Base-by-base conservation (phyloP, 1,284 basidiomycete genomes). In the Wallemia mellicola region DNA sequence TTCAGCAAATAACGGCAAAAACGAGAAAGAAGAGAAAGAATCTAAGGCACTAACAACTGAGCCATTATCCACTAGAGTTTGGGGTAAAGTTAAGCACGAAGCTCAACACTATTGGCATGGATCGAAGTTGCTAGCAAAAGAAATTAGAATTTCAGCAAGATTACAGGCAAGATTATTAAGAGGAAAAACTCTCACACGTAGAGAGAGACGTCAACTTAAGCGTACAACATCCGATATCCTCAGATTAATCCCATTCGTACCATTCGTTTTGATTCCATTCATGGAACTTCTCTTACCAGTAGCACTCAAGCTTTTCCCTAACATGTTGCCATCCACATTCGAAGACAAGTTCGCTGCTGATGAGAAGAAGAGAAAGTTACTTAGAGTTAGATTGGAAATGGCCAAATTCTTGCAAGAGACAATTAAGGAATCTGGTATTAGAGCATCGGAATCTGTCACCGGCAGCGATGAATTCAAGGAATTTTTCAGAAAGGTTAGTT, bases 331-430 rank as follows among this genome's bases (percentile, higher is more conserved):
- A 0, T 91, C 86, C 1, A 99, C 92, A 0, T 99, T 99, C 63
- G 89, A 96, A 70, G 91, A 95, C 74, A 92, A 95, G 71, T 94
- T 84, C 66, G 81, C 86, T 57, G 83, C 81, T 59, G 88, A 95
- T 68, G 92, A 98, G 72, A 98, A 99, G 72, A 80, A 94, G 66
- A 81, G 92, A 64, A 95, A 95, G 69, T 76, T 96, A 1, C 80
- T 98, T 58, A 83, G 91, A 65, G 86, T 95, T 24, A 78, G 92
- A 60, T 75, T 99, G 26, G 91, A 96, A 69, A 96, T 98, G 91
- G 94, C 94, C 65, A 98, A 99, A 68, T 99, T 98, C 76, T 74
- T 99, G 57, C 92, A 96, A 68, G 94, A 96, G 70, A 96, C 94
- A 1, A 79, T 98, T 61, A 80, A 84, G 58, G 92, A 96, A 71